These are phyloP conservation scores for Kandelia obovata DNA, from an alignment of 345 rosid genomes.

Conservation along the genomic window DNA sequence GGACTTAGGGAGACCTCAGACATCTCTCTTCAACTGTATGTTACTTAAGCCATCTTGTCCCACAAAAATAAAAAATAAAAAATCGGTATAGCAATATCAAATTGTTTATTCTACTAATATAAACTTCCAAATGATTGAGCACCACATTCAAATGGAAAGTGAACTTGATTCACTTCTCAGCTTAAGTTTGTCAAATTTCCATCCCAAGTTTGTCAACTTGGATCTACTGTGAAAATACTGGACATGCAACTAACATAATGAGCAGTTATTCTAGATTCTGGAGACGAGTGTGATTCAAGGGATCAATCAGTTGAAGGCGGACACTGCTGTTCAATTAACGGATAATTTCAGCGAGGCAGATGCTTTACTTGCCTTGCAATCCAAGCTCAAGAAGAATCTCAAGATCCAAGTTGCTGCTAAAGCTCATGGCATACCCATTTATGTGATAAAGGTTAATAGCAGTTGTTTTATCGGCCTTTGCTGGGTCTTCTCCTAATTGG, in stretches of 20 bases:
- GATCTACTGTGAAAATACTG: constrained; percentile 3
- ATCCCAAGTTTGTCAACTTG: too few species aligned
- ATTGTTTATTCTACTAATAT: not conserved
- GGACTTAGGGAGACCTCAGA: too few species aligned
- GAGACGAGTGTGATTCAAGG: constrained; percentile 67
- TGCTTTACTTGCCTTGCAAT: constrained; percentile 74
- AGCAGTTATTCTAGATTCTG: constrained; percentile 53
- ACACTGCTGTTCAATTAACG: constrained; percentile 44
- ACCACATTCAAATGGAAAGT: not conserved
- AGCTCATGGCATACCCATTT: constrained; percentile 64
- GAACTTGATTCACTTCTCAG: not conserved
- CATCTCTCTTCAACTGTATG: too few species aligned
- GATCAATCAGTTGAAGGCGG: constrained; percentile 62
- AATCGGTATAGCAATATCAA: too few species aligned
- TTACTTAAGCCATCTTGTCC: too few species aligned
- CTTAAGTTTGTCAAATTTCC: not conserved
- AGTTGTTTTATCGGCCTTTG: not conserved
- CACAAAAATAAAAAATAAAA: too few species aligned
- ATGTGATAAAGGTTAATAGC: constrained; percentile 59
- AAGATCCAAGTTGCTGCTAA: constrained; percentile 67
- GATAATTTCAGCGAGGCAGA: constrained; percentile 77
- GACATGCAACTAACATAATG: constrained; percentile 30
- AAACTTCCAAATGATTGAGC: not conserved
- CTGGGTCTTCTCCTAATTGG: not conserved
- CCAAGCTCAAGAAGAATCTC: constrained; percentile 80